These are phyloP conservation scores for Pythium aristosporum DNA, from an alignment of 352 stramenopile genomes.

Conservation along the genomic window DNA sequence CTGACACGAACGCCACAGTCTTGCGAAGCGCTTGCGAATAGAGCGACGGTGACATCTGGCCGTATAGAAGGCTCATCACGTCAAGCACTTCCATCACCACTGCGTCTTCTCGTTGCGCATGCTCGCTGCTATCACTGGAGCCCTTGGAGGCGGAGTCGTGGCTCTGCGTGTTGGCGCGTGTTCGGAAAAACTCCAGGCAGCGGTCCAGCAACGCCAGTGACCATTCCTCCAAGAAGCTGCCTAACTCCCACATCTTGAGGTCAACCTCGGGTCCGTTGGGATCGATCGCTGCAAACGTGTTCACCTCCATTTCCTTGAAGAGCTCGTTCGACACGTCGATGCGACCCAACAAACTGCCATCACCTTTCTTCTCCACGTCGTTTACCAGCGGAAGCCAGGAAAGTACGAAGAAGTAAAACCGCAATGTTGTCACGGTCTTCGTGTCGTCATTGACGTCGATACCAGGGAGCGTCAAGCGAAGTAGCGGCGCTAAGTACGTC, in stretches of 20 bases:
- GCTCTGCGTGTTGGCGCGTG: slow-evolving; percentile 39
- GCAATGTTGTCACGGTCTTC: slow-evolving; percentile 65
- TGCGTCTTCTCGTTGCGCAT: slow-evolving; percentile 35
- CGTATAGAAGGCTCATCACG: slow-evolving; percentile 58
- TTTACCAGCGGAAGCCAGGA: slow-evolving; percentile 74
- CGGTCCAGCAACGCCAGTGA: slow-evolving; percentile 57
- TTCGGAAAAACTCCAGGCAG: slow-evolving; percentile 64
- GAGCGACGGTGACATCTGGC: slow-evolving; percentile 61
- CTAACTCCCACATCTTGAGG: slow-evolving; percentile 57
- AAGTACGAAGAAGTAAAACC: slow-evolving; percentile 67
- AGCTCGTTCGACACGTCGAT: slow-evolving; percentile 8
- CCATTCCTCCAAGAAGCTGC: slow-evolving; percentile 66
- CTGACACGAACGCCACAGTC: slow-evolving; percentile 52
- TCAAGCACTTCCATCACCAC: slow-evolving; percentile 61
- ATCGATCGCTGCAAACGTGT: slow-evolving; percentile 41
- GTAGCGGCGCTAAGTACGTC: slow-evolving; percentile 52
- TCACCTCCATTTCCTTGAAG: slow-evolving; percentile 40
- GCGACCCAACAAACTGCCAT: slow-evolving; percentile 25
- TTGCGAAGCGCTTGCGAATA: slow-evolving; percentile 55
- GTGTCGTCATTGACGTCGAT: slow-evolving; percentile 81
- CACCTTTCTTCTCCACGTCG: slow-evolving; percentile 43
- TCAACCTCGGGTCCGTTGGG: slow-evolving; percentile 36
- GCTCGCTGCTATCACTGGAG: slow-evolving; percentile 7
- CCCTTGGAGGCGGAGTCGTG: slow-evolving; percentile 28
- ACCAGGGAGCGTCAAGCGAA: slow-evolving; percentile 62